These are phyloP conservation scores for Dactylella cylindrospora DNA, from an alignment of 2,329 filamentous ascomycete genomes.

Conservation along the genomic window DNA sequence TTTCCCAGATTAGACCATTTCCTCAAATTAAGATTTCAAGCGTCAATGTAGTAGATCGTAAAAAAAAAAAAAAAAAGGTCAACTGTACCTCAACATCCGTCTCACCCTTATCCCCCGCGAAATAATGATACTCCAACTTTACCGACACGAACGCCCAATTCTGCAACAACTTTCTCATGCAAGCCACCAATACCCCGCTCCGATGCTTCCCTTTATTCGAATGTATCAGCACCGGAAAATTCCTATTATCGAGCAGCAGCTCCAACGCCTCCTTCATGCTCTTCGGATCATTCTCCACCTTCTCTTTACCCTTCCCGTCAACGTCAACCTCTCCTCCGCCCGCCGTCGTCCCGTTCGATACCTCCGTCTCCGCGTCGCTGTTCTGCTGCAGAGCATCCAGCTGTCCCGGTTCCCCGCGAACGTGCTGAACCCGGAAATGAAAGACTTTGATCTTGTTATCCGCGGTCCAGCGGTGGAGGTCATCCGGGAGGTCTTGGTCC, in stretches of 20 bases:
- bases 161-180: slow-evolving; percentile 47
- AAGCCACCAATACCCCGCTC: slow-evolving; percentile 48
- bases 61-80: neutral
- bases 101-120: slow-evolving; percentile 49
- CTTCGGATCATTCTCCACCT: slow-evolving; percentile 46
- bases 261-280: slow-evolving; percentile 43
- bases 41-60: neutral
- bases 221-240: slow-evolving; percentile 48
- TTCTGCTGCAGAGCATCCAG: neutral
- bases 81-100: slow-evolving; percentile 47
- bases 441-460: slow-evolving; percentile 43
- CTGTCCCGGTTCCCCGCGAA: neutral
- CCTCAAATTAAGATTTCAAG: neutral
- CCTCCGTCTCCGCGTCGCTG: neutral
- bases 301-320: slow-evolving; percentile 19
- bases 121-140: slow-evolving; percentile 47
- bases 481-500: slow-evolving; percentile 45
- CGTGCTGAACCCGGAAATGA: slow-evolving; percentile 38
- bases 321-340: slow-evolving; percentile 4
- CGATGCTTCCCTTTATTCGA: slow-evolving; percentile 49
- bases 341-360: neutral
- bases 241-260: slow-evolving; percentile 46
- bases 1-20: neutral
- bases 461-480: slow-evolving; percentile 43
- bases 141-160: slow-evolving; percentile 48